Evolutionary conservation across 2,329 filamentous ascomycete genomes (phyloP).

Genomic region (Xylariales sp.): DNA sequence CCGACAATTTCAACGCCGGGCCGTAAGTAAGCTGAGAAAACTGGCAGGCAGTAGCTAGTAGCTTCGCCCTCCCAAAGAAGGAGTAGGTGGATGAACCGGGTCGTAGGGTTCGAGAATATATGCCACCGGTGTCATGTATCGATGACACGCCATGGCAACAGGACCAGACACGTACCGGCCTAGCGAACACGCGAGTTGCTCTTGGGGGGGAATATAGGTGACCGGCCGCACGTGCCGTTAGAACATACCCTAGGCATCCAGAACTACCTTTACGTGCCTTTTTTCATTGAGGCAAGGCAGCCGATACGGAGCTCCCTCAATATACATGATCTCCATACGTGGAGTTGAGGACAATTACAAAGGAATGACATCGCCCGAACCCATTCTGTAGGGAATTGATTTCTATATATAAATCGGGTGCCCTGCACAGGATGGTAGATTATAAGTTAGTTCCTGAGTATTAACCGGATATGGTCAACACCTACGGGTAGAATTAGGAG

Average conservation of each 20-base stretch:
- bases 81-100: not conserved
- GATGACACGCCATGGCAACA: not conserved
- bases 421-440: not conserved
- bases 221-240: not conserved
- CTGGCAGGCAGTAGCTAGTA: not conserved
- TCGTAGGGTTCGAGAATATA: not conserved
- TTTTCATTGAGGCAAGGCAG: not conserved
- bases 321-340: not conserved
- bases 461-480: too few relatives aligned
- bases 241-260: not conserved
- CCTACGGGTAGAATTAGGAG: too few relatives aligned
- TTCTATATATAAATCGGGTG: not conserved
- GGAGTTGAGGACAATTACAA: not conserved
- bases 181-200: too few relatives aligned
- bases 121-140: not conserved
- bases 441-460: not conserved
- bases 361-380: not conserved
- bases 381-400: not conserved
- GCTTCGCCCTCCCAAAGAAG: not conserved
- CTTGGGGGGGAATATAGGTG: not conserved
- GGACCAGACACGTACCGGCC: too few relatives aligned
- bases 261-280: not conserved
- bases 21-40: constrained; percentile 18
- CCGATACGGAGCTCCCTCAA: not conserved
- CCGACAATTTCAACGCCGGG: not conserved